Evolutionary conservation across 2,329 filamentous ascomycete genomes (phyloP), one percentile per base, ranked within the genome.

Genomic region (Botrytis squamosa): DNA sequence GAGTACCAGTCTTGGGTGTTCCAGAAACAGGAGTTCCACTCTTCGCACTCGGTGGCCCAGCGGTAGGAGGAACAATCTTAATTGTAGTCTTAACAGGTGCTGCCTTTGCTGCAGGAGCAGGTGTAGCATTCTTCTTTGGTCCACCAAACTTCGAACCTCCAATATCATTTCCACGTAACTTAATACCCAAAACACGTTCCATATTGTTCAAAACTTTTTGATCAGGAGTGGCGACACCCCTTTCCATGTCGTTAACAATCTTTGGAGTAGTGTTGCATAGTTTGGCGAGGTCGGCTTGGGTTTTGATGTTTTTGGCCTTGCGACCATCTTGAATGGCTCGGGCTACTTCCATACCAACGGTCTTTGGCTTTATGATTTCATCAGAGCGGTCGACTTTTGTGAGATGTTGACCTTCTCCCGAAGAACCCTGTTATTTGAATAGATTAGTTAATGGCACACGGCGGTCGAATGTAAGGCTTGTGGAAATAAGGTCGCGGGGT

Each of bases 321-420:
- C 96, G 93, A 73, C 92, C 89, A 81, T 91, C 88, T 80, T 90
- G 88, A 85, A 98, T 98, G 77, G 92, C 93, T 78, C 93, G 90
- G 80, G 93, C 94, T 77, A 98, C 93, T 73, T 89, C 87, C 81
- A 88, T 87, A 82, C 94, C 94, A 74, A 98, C 87, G 65, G 94
- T 97, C 86, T 97, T 97, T 81, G 94, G 95, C 87, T 97, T 97
- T 85, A 98, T 92, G 85, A 98, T 97, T 83, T 98, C 96, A 87
- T 98, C 95, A 82, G 91, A 91, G 79, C 95, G 95, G 88, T 98
- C 96, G 84, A 99, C 95, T 87, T 98, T 98, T 78, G 96, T 98
- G 77, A 98, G 88, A 82, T 93, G 95, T 86, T 99, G 96, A 79
- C 96, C 96, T 85, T 98, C 95, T 29, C 49, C 66, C 25, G 66